Conservation (phyloP, 2,329 filamentous ascomycete genomes). For the Diaporthe australafricana region DNA sequence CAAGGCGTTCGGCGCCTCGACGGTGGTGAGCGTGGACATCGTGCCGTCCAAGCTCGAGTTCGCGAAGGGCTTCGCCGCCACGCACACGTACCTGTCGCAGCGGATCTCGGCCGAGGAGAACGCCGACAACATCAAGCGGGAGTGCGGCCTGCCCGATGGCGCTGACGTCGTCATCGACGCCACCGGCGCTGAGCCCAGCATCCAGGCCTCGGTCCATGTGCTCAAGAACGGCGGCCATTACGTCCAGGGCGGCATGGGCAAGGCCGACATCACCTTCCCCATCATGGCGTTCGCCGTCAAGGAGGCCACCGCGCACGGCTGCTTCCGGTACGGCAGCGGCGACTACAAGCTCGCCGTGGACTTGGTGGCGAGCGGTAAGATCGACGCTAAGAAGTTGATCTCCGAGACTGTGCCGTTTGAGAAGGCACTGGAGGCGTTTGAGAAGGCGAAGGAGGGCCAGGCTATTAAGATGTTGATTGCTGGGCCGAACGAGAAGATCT, state of each 20-base stretch:
- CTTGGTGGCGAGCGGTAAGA: conserved; percentile 77
- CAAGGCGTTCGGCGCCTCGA: conserved; percentile 84
- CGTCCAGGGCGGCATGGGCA: conserved; percentile 92
- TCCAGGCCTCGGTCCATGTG: conserved; percentile 79
- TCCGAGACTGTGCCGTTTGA: conserved; percentile 82
- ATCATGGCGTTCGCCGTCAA: conserved; percentile 92
- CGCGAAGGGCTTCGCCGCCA: conserved; percentile 78
- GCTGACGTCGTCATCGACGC: conserved; percentile 86
- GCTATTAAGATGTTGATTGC: conserved; percentile 78
- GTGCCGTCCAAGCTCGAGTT: conserved; percentile 83
- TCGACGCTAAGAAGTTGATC: conserved; percentile 86
- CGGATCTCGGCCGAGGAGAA: conserved; percentile 77
- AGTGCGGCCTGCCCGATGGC: conserved; percentile 72
- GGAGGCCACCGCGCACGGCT: conserved; percentile 87
- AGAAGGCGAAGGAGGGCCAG: conserved; percentile 86
- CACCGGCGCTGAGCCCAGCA: conserved; percentile 81
- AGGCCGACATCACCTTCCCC: conserved; percentile 87
- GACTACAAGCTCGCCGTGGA: conserved; percentile 89
- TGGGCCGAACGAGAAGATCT: conserved; percentile 71
- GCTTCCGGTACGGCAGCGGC: conserved; percentile 88
- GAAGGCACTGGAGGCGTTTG: conserved; percentile 87
- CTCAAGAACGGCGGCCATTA: conserved; percentile 80
- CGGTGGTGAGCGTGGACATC: conserved; percentile 90
- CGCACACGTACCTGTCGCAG: conserved; percentile 75
- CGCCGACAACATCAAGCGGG: conserved; percentile 73